A percentile compares a stretch with the other conserved stretches of the same genome.
Conservation (phyloP, 1,284 basidiomycete species). For the Irpex lacteus region DNA sequence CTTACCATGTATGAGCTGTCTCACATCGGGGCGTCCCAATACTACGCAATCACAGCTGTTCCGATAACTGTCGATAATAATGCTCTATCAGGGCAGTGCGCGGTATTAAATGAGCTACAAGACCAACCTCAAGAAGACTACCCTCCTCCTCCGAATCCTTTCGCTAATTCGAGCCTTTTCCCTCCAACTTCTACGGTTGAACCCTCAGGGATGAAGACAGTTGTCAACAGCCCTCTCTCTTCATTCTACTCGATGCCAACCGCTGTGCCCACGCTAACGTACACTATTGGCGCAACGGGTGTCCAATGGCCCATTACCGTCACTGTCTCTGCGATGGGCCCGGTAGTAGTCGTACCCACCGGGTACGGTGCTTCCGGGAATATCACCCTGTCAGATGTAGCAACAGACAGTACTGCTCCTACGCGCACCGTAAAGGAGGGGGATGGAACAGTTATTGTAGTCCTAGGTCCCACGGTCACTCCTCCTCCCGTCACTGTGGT, state of each 20-base stretch:
- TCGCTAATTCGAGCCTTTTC: neutral
- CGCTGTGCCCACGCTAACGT: constrained; percentile 10
- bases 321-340: neutral
- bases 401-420: neutral
- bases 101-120: constrained; percentile 33
- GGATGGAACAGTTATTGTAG: constrained; percentile 21
- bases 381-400: neutral
- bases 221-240: neutral
- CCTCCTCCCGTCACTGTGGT: constrained; percentile 28
- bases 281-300: constrained; percentile 19
- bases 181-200: neutral
- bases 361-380: neutral
- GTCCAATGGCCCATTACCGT: constrained; percentile 15
- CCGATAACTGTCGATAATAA: constrained; percentile 39
- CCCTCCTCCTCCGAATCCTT: constrained; percentile 23
- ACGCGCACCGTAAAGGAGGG: neutral
- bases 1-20: constrained; percentile 49
- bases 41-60: constrained; percentile 44
- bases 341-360: constrained; percentile 4
- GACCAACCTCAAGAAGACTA: constrained; percentile 33
- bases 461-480: constrained; percentile 17
- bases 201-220: neutral
- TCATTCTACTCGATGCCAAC: neutral
- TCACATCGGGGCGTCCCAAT: constrained; percentile 33
- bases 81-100: constrained; percentile 22